Percentiles rank a stretch among this genome's conserved stretches.
Evolutionary conservation across 2,329 filamentous ascomycete species (phyloP).

Genomic region (Fusarium mexicanum): DNA sequence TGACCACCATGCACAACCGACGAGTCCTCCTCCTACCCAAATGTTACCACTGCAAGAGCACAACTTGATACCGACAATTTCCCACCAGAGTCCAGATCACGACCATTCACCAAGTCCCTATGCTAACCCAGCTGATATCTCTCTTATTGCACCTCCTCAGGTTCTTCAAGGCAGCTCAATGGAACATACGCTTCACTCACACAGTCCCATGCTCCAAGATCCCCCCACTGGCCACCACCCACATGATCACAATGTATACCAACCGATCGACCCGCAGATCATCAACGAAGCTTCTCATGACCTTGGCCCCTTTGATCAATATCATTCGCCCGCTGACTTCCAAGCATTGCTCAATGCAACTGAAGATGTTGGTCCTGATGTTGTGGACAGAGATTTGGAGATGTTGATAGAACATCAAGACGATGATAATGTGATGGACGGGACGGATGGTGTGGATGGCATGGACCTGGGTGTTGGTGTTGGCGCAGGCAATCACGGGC

Average conservation of each 20-base stretch:
- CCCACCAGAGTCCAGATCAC: constrained; percentile 38
- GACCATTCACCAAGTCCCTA: constrained; percentile 52
- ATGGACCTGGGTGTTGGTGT: constrained; percentile 21
- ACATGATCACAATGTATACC: constrained; percentile 51
- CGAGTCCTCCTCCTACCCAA: constrained; percentile 29
- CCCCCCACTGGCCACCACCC: constrained; percentile 43
- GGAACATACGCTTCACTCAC: constrained; percentile 41
- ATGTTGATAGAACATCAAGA: constrained; percentile 61
- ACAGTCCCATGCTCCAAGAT: constrained; percentile 46
- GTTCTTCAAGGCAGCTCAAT: constrained; percentile 46
- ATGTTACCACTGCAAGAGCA: constrained; percentile 46
- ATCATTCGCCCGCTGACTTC: constrained; percentile 59
- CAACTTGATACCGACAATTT: constrained; percentile 41
- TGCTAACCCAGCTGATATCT: constrained; percentile 60
- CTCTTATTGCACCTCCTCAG: constrained; percentile 53
- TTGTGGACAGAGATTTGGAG: constrained; percentile 60
- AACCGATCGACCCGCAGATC: constrained; percentile 69
- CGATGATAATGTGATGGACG: constrained; percentile 48
- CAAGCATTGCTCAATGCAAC: constrained; percentile 63
- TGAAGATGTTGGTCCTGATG: constrained; percentile 51
- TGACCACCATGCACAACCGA: constrained; percentile 26
- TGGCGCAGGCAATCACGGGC: constrained; percentile 19
- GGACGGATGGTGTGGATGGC: constrained; percentile 30
- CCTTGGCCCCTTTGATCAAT: constrained; percentile 53
- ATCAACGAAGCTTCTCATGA: constrained; percentile 52